Evolutionary conservation across 805 yeast genomes (phyloP).

Genomic region (Kodamaea restingae): DNA sequence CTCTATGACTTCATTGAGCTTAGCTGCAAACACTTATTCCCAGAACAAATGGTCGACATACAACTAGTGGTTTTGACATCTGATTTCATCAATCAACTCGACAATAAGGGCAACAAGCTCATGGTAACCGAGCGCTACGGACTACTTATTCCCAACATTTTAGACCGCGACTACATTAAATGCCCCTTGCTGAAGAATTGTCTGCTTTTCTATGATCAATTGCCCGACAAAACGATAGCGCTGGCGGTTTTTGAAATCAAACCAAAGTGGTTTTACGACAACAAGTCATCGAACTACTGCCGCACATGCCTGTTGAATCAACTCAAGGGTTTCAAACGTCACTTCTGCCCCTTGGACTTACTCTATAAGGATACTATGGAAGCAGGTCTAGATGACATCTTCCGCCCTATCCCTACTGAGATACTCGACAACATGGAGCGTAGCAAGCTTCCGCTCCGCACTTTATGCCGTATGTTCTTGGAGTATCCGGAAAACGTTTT

Average conservation of each 20-base stretch:
- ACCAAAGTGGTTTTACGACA: conserved; percentile 58
- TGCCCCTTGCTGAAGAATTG: conserved; percentile 33
- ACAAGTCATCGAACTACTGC: conserved; percentile 43
- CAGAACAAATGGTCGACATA: conserved; percentile 28
- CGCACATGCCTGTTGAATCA: conserved; percentile 55
- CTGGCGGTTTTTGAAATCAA: conserved; percentile 45
- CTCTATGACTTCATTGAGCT: conserved; percentile 38
- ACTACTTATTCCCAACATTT: conserved; percentile 39
- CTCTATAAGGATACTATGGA: conserved; percentile 28
- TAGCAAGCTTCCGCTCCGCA: conserved; percentile 30
- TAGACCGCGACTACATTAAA: conserved; percentile 28
- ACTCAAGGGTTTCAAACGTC: conserved; percentile 26
- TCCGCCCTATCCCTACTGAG: conserved; percentile 19
- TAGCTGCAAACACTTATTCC: conserved; percentile 29
- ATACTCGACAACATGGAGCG: conserved; percentile 17
- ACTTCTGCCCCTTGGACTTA: conserved; percentile 49
- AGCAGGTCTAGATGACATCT: conserved; percentile 32
- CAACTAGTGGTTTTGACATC: conserved; percentile 28
- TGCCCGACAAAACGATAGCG: conserved; percentile 6
- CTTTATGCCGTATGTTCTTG: conserved; percentile 33
- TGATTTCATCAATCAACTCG: conserved; percentile 27
- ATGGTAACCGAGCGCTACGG: conserved; percentile 42
- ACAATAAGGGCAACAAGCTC: conserved; percentile 23
- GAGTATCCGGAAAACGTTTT: conserved; percentile 26
- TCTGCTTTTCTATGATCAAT: conserved; percentile 22